Evolutionary conservation across 164 flowering plant genomes (phyloP).

Genomic region (Paratinospora sagittata): DNA sequence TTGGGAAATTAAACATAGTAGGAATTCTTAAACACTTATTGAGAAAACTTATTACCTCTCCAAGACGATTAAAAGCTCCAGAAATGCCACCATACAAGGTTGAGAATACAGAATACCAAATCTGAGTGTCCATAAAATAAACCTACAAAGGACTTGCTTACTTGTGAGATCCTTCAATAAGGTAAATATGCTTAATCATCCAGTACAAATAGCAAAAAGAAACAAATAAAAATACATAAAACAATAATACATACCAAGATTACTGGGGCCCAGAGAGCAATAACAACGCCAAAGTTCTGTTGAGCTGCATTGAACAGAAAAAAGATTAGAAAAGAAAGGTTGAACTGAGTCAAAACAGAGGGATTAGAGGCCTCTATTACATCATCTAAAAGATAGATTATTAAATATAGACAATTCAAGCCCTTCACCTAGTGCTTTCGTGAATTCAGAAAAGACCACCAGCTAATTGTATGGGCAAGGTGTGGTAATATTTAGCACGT

Average conservation of each 20-base stretch:
- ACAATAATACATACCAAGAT: slow-evolving; percentile 45
- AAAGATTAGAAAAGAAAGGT: slow-evolving; percentile 6
- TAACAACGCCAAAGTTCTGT: slow-evolving; percentile 70
- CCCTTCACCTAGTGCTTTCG: not conserved
- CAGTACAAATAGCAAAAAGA: not conserved
- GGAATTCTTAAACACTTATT: not conserved
- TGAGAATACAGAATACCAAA: slow-evolving; percentile 90
- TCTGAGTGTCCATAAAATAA: slow-evolving; percentile 96
- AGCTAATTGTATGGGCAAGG: not conserved
- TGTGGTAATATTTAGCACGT: not conserved
- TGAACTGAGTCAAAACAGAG: too few relatives aligned
- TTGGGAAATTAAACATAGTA: not conserved
- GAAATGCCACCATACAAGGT: slow-evolving; percentile 81
- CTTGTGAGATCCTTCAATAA: slow-evolving; percentile 11
- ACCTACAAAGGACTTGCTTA: slow-evolving; percentile 44
- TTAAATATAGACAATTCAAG: not conserved
- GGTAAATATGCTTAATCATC: not conserved
- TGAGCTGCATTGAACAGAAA: slow-evolving; percentile 50
- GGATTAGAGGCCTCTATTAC: not conserved
- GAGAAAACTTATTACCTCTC: slow-evolving; percentile 55
- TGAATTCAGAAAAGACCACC: not conserved
- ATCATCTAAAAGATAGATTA: too few relatives aligned
- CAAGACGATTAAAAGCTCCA: slow-evolving; percentile 92
- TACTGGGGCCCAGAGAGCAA: slow-evolving; percentile 87
- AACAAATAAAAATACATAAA: slow-evolving; percentile 2